Percentiles rank a stretch among this genome's conserved stretches.
phyloP scores from a whole-genome alignment of 2,329 filamentous ascomycete species.

The Diaporthe longicolla region DNA sequence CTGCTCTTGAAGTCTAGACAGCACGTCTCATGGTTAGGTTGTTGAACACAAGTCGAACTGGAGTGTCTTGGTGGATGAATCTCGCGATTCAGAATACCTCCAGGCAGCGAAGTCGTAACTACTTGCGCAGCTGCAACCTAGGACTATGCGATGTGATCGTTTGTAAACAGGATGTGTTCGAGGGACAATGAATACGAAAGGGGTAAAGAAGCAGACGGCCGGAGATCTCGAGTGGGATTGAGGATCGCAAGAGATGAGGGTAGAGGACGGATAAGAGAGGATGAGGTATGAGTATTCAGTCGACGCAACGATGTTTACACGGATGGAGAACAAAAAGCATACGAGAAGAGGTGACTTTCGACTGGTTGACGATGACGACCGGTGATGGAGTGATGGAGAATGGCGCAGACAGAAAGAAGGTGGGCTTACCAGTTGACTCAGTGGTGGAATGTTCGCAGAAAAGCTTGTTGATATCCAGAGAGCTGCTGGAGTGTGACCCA shows the following conservation, averaged over 20 bases:
- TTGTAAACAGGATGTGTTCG: too few species aligned
- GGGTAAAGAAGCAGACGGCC: not conserved
- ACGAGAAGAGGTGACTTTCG: not conserved
- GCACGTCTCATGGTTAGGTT: not conserved
- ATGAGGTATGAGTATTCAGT: not conserved
- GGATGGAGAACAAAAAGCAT: too few species aligned
- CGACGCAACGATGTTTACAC: accelerated
- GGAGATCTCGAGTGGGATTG: not conserved
- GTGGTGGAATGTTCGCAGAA: not conserved
- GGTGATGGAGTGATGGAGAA: not conserved
- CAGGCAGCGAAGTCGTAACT: not conserved
- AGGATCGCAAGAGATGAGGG: not conserved
- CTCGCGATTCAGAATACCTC: not conserved
- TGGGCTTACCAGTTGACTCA: not conserved
- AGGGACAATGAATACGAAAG: not conserved
- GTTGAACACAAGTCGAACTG: accelerated
- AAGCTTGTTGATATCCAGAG: not conserved
- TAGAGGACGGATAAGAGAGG: not conserved
- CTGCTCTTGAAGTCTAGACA: not conserved
- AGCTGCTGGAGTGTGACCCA: not conserved
- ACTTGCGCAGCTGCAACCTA: too few species aligned
- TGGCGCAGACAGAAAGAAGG: not conserved
- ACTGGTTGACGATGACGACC: not conserved
- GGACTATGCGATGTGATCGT: not conserved
- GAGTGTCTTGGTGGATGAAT: not conserved